Conservation (phyloP, 108 stramenopile species). For the Schizochytrium sp. region DNA sequence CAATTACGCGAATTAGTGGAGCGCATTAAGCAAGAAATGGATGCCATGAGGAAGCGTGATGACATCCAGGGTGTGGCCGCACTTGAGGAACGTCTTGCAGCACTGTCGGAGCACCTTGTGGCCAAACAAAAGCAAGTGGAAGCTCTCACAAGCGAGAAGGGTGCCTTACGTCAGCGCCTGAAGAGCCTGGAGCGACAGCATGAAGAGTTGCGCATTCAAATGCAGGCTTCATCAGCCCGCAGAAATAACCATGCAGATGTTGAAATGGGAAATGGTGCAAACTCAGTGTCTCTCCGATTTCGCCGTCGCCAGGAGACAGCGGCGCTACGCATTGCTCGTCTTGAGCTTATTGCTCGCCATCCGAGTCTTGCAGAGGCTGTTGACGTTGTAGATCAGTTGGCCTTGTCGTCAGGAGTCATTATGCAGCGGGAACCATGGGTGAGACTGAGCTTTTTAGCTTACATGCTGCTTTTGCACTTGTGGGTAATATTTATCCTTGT, state of each 20-base stretch:
- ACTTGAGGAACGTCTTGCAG: slow-evolving; percentile 42
- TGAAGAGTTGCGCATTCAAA: neutral
- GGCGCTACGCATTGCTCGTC: slow-evolving; percentile 9
- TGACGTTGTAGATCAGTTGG: neutral
- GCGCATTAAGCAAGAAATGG: neutral
- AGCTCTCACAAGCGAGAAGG: slow-evolving; percentile 45
- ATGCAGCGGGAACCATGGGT: slow-evolving; percentile 51
- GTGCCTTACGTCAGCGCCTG: slow-evolving; percentile 30
- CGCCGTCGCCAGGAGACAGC: slow-evolving; percentile 43
- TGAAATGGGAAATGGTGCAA: neutral
- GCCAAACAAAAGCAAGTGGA: slow-evolving; percentile 57
- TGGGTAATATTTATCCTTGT: slow-evolving; percentile 56
- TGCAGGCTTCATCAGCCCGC: slow-evolving; percentile 26
- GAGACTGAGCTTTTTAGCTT: slow-evolving; percentile 5
- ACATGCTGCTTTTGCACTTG: slow-evolving; percentile 31
- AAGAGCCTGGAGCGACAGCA: slow-evolving; percentile 3
- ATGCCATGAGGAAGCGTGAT: slow-evolving; percentile 8
- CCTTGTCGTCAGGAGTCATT: neutral
- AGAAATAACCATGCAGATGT: neutral
- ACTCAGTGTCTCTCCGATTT: neutral
- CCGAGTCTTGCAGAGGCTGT: slow-evolving; percentile 6
- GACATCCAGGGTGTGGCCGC: slow-evolving; percentile 49
- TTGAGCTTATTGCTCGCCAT: slow-evolving; percentile 32
- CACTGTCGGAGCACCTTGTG: slow-evolving; percentile 51
- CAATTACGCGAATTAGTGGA: slow-evolving; percentile 1